Conservation (phyloP, 495 filamentous ascomycete genomes). For the Pseudotulostoma volvatum region DNA sequence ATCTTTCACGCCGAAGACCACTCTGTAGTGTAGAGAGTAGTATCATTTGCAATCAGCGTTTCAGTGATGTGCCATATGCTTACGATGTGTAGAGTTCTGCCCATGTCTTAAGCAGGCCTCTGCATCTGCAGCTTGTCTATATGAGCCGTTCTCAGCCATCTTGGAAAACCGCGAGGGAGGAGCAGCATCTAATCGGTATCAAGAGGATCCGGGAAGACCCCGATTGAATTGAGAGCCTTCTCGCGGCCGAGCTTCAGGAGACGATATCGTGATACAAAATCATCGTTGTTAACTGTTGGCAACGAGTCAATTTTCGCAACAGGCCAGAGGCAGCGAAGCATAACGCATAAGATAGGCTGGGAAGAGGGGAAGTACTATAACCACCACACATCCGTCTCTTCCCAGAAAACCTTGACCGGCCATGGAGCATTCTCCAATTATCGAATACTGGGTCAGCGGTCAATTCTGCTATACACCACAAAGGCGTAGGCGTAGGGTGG, state of each 20-base stretch:
- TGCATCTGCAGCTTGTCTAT: too few relatives aligned
- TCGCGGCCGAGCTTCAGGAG: conserved; percentile 48
- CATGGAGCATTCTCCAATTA: conserved; percentile 90
- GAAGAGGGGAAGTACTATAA: conserved; percentile 45
- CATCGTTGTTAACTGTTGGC: conserved; percentile 66
- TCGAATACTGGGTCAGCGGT: conserved; percentile 64
- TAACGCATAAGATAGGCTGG: neutral
- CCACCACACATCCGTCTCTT: conserved; percentile 76
- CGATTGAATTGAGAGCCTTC: conserved; percentile 30
- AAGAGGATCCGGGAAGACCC: conserved; percentile 2
- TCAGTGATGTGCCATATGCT: too few relatives aligned
- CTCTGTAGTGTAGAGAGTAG: too few relatives aligned
- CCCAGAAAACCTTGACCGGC: conserved; percentile 62
- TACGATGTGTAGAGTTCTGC: too few relatives aligned
- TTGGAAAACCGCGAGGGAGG: too few relatives aligned
- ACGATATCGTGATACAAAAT: conserved; percentile 63
- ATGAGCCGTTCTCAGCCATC: too few relatives aligned
- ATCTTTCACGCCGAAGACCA: too few relatives aligned
- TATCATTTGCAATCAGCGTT: too few relatives aligned
- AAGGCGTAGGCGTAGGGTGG: neutral
- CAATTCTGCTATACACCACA: neutral
- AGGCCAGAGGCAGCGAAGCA: neutral
- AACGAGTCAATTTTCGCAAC: conserved; percentile 8
- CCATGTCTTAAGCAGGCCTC: too few relatives aligned
- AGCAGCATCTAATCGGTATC: too few relatives aligned